Conservation (phyloP, 331 rosid species). For the Pyrus hybrid region DNA sequence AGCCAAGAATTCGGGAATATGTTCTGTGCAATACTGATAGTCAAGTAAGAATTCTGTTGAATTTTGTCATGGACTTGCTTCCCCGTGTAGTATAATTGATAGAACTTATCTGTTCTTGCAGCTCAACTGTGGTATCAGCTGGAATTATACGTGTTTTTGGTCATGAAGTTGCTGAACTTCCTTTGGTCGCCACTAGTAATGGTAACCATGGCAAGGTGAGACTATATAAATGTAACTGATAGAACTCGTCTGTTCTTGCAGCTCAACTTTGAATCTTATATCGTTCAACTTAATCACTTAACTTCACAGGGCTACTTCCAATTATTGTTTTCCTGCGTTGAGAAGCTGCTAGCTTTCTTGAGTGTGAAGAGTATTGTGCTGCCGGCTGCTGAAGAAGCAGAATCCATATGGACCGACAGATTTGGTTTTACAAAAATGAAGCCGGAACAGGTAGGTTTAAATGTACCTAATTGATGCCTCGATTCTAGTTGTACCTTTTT, state of each 20-base stretch:
- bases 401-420: constrained; percentile 83
- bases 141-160: constrained; percentile 85
- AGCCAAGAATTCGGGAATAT: constrained; percentile 94
- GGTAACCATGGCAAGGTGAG: constrained; percentile 82
- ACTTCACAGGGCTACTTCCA: constrained; percentile 84
- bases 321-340: constrained; percentile 71
- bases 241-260: too few relatives aligned
- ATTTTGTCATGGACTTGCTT: background rate
- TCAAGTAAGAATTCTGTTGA: constrained; percentile 66
- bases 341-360: constrained; percentile 71
- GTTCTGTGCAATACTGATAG: constrained; percentile 74
- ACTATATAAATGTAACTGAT: background rate
- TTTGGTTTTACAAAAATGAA: constrained; percentile 71
- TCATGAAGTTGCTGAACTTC: constrained; percentile 79
- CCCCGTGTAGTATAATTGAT: background rate
- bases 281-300: too few relatives aligned
- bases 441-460: constrained; percentile 55
- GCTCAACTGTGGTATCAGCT: constrained; percentile 91
- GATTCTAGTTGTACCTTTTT: background rate
- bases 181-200: constrained; percentile 84
- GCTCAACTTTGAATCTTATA: too few relatives aligned
- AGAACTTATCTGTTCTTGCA: constrained; percentile 33
- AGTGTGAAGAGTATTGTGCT: constrained; percentile 74
- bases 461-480: background rate
- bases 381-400: constrained; percentile 96